These are phyloP conservation scores for Lineolata rhizophorae DNA, from an alignment of 495 filamentous ascomycete genomes.

Conservation along the genomic window DNA sequence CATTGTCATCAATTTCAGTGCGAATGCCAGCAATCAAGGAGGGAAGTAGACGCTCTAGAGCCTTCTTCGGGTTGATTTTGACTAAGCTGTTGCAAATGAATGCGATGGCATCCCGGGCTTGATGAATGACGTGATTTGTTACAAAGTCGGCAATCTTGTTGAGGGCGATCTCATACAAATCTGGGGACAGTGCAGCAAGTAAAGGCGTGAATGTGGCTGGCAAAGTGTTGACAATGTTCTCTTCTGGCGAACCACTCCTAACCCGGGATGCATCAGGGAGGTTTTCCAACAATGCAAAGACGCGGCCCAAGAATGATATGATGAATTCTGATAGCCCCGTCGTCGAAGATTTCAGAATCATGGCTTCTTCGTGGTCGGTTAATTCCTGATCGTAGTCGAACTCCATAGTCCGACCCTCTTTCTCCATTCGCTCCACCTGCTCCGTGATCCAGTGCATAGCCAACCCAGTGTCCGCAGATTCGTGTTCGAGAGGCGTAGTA, in stretches of 20 bases:
- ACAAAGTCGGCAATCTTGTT: slow-evolving; percentile 85
- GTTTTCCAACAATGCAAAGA: slow-evolving; percentile 91
- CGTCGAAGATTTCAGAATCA: slow-evolving; percentile 88
- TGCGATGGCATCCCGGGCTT: slow-evolving; percentile 93
- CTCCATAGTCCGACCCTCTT: slow-evolving; percentile 59
- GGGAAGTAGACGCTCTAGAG: slow-evolving; percentile 71
- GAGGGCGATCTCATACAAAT: slow-evolving; percentile 77
- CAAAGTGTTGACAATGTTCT: slow-evolving; percentile 90
- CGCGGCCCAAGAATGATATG: slow-evolving; percentile 68
- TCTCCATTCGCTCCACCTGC: slow-evolving; percentile 84
- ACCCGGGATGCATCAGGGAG: slow-evolving; percentile 74
- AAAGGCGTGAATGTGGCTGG: slow-evolving; percentile 82
- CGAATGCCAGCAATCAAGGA: slow-evolving; percentile 79
- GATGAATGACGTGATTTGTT: slow-evolving; percentile 89
- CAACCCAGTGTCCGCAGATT: slow-evolving; percentile 33
- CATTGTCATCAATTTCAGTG: slow-evolving; percentile 91
- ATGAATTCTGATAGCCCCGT: slow-evolving; percentile 85
- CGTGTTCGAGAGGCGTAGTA: slow-evolving; percentile 20
- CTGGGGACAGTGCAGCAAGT: slow-evolving; percentile 76
- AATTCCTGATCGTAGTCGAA: slow-evolving; percentile 71
- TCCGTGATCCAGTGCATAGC: slow-evolving; percentile 86
- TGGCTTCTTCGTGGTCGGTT: slow-evolving; percentile 65
- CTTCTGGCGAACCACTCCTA: slow-evolving; percentile 78
- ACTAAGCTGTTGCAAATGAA: slow-evolving; percentile 93
- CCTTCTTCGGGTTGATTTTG: slow-evolving; percentile 84